A percentile compares a stretch with the other conserved stretches of the same genome.
These are phyloP conservation scores for Blakeslea trispora DNA, from an alignment of 371 early-diverging fungal species.

Conservation along the genomic window DNA sequence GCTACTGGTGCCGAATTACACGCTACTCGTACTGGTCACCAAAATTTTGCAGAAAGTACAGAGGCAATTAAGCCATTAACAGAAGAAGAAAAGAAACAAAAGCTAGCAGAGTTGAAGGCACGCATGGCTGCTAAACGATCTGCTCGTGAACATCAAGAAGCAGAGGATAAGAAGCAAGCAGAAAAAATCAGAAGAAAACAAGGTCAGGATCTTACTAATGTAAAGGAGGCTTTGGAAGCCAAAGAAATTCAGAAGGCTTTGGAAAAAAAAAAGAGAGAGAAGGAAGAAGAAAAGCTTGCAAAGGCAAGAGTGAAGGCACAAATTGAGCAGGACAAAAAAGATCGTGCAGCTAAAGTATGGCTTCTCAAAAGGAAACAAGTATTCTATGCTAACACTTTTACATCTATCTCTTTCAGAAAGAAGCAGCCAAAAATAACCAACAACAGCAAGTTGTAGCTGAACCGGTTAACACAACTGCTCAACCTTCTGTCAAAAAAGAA, in stretches of 20 bases:
- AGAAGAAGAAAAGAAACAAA: constrained; percentile 81
- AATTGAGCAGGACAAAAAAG: constrained; percentile 84
- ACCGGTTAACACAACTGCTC: constrained; percentile 21
- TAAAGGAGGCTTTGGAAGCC: constrained; percentile 73
- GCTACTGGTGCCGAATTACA: constrained; percentile 82
- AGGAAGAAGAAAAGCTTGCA: constrained; percentile 78
- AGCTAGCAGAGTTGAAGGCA: constrained; percentile 76
- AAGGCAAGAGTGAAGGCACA: constrained; percentile 79
- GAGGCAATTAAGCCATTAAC: constrained; percentile 83
- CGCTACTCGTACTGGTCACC: constrained; percentile 81
- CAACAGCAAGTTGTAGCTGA: constrained; percentile 18
- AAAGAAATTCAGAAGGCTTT: constrained; percentile 75
- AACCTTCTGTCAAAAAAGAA: constrained; percentile 47
- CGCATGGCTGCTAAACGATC: constrained; percentile 73
- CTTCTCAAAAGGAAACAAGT: no score
- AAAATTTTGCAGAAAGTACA: constrained; percentile 86
- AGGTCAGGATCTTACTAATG: constrained; percentile 77
- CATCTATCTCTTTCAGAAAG: constrained; percentile 13
- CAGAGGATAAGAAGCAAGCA: constrained; percentile 67
- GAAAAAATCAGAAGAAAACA: constrained; percentile 82
- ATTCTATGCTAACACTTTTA: no score
- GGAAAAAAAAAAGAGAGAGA: constrained; percentile 74
- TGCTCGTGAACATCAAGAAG: constrained; percentile 61
- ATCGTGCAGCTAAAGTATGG: constrained; percentile 56
- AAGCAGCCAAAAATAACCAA: constrained; percentile 30